Conservation (phyloP, 352 stramenopile genomes). For the Blastocystis sp. region DNA sequence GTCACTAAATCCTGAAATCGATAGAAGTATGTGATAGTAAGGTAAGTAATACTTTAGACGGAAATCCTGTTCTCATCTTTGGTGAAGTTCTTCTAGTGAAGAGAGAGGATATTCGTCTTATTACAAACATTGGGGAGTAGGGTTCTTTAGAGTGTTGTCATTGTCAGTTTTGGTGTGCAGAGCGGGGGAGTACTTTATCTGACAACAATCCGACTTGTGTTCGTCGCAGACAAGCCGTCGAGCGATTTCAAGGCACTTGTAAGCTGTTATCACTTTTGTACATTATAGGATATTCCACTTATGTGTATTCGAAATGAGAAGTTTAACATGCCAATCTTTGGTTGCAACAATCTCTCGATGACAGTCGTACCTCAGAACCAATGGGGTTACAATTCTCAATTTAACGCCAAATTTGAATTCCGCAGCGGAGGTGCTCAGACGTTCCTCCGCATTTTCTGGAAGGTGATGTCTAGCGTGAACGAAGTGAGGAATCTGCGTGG, state of each 20-base stretch:
- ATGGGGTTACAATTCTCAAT: background rate
- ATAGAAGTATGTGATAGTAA: background rate
- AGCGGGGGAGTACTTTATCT: background rate
- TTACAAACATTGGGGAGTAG: conserved; percentile 23
- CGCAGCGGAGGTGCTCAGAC: conserved; percentile 34
- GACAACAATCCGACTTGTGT: background rate
- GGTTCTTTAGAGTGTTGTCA: background rate
- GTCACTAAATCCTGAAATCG: conserved; percentile 8
- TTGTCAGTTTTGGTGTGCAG: conserved; percentile 8
- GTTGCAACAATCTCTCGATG: conserved; percentile 25
- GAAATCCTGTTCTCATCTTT: background rate
- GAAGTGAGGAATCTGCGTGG: background rate
- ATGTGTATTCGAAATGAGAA: conserved; percentile 24
- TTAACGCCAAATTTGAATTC: background rate
- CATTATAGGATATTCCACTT: conserved; percentile 35
- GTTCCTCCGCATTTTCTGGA: conserved; percentile 47
- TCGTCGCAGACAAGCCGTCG: background rate
- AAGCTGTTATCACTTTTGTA: background rate
- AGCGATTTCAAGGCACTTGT: background rate
- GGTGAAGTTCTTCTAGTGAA: background rate
- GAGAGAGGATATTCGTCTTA: background rate
- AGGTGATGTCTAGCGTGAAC: conserved; percentile 27
- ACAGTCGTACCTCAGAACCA: background rate
- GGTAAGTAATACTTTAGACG: background rate
- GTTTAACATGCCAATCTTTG: conserved; percentile 34